Base-by-base conservation (phyloP, 2,329 filamentous ascomycete genomes). In the Colletotrichum sp. region DNA sequence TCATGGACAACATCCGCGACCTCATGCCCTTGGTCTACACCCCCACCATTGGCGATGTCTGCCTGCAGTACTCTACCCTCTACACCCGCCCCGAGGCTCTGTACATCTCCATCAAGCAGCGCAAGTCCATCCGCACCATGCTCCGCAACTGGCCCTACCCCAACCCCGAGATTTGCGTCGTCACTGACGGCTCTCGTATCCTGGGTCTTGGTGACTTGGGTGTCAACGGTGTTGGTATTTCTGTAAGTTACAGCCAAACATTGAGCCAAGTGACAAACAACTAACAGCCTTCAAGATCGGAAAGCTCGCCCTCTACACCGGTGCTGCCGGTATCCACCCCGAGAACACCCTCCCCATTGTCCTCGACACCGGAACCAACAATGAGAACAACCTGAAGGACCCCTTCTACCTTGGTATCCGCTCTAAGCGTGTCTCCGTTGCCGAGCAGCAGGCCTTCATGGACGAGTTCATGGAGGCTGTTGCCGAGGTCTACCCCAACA, bases 171-270 rank as follows among this genome's bases (percentile, higher is more conserved):
- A 99, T 99, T 83, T 98, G 96, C 82, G 96, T 98, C 83, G 93
- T 99, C 80, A 99, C 97, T 18, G 97, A 99, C 84, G 97, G 97
- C 77, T 98, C 96, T 65, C 94, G 97, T 79, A 98, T 93, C 85
- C 93, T 96, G 74, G 96, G 97, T 82, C 92, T 99, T 48, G 97
- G 97, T 80, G 97, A 99, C 86, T 91, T 99, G 73, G 97, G 97
- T 80, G 93, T 99, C 79, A 98, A 98, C 85, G 97, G 97, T 82
- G 98, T 99, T 89, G 97, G 97, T 79, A 99, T 99, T 85, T 96
- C 97, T 77, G 96, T 93, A 86, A 87, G 91, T 90, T 7, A 67
- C 63, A 78, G 78, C 80, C 21, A 43, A 43, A 4, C 4, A 4
- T 28, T 14, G 21, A 9, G 30, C 16, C 14, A 14, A 7, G 5